phyloP scores from a whole-genome alignment of 176 grass and related monocot genomes.

The Canna indica region DNA sequence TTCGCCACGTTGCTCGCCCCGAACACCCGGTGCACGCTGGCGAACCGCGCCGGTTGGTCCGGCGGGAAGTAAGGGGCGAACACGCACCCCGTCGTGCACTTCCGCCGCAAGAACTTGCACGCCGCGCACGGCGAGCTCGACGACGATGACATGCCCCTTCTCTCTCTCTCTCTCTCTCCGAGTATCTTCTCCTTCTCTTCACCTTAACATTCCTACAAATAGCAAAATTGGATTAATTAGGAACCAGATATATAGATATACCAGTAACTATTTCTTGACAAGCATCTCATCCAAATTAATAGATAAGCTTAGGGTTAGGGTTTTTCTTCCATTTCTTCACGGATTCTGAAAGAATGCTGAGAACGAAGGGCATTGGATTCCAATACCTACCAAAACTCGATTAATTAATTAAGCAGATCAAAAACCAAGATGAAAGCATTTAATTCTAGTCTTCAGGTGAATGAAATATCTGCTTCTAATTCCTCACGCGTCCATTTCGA shows the following conservation, averaged over 20 bases:
- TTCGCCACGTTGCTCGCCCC: background rate
- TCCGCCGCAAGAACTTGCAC: slow-evolving; percentile 90
- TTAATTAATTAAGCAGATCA: too few relatives aligned
- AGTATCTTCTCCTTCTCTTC: too few relatives aligned
- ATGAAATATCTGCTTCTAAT: too few relatives aligned
- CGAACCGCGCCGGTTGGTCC: slow-evolving; percentile 45
- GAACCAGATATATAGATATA: too few relatives aligned
- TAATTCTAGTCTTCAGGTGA: too few relatives aligned
- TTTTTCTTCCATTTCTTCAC: background rate
- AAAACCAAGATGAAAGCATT: too few relatives aligned
- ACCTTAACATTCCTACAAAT: background rate
- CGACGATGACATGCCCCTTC: background rate
- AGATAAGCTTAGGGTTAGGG: background rate
- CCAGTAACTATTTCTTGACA: too few relatives aligned
- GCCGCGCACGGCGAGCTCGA: slow-evolving; percentile 57
- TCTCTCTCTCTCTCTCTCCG: background rate
- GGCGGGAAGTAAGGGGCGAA: slow-evolving; percentile 60
- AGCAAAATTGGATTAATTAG: background rate
- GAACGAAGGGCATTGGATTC: background rate
- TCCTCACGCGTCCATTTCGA: too few relatives aligned
- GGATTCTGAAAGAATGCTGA: background rate
- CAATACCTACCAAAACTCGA: too few relatives aligned
- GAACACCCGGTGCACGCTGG: slow-evolving; percentile 26
- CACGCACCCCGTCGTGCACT: slow-evolving; percentile 51
- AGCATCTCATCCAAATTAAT: too few relatives aligned